Base-by-base conservation (phyloP, 768 basidiomycete species). In the Phanerodontia chrysosporium region DNA sequence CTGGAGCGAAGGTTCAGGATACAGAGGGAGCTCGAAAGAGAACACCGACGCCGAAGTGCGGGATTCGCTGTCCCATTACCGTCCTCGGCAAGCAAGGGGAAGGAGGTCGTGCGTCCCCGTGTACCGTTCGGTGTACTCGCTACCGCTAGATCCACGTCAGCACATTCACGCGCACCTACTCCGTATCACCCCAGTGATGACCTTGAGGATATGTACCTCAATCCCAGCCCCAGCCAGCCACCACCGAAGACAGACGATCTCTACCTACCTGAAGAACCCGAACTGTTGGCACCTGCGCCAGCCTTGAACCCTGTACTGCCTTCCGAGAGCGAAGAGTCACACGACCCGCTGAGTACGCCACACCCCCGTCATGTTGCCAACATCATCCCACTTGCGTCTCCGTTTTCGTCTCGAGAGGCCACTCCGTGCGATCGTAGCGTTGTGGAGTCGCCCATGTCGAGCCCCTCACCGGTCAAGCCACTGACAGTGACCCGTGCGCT, bases 1-100 rank as follows among this genome's bases (percentile, higher is more conserved):
- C 60, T 66, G 9, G 69, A 71, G 59, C 27, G 64, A 29, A 62
- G 64, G 48, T 55, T 71, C 4, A 68, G 66, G 63, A 59, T 59
- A 0, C 39, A 61, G 49, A 59, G 66, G 4, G 59, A 55, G 16
- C 18, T 46, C 24, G 39, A 42, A 42, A 7, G 39, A 42, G 39
- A 42, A 18, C 39, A 42, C 18, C 39, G 39, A 18, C 48, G 42
- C 42, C 52, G 52, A 9, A 32, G 27, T 57, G 55, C 32, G 42
- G 48, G 30, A 1, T 21, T 51, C 22, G 16, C 45, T 36, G 48
- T 27, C n/a, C 27, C 46, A 49, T 18, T n/a, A n/a, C 51, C 39
- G n/a, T 48, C 35, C n/a, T 55, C 60, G 2, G 42, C 18, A 25
- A 30, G 36, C 27, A 57, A 62, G 18, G 58, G 55, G 45, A 62